Conservation (phyloP, 495 filamentous ascomycete species). For the Haplographium delicatum region DNA sequence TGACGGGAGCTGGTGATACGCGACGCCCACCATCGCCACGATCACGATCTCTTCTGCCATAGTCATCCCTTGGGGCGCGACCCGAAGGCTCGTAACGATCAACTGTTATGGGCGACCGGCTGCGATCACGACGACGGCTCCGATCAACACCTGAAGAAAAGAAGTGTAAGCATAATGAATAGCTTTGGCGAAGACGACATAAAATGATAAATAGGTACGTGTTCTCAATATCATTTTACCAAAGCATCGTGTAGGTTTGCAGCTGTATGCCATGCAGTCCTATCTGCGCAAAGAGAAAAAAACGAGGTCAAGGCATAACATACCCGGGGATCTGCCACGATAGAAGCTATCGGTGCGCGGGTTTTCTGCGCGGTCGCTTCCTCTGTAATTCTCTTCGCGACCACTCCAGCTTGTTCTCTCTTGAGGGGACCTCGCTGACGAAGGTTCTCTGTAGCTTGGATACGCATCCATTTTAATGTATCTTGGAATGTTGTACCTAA, state of each 20-base stretch:
- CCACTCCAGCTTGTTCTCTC: constrained; percentile 42
- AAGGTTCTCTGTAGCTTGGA: constrained; percentile 22
- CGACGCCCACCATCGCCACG: constrained; percentile 52
- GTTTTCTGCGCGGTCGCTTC: constrained; percentile 36
- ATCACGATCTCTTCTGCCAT: constrained; percentile 59
- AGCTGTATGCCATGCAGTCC: neutral
- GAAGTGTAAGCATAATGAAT: constrained; percentile 12
- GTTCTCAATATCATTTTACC: neutral
- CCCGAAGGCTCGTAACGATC: constrained; percentile 67
- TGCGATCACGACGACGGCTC: constrained; percentile 50
- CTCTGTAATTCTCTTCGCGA: constrained; percentile 40
- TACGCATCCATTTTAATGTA: constrained; percentile 28
- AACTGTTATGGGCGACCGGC: constrained; percentile 65
- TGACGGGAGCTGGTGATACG: constrained; percentile 55
- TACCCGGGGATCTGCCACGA: constrained; percentile 52
- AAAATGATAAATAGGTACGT: neutral
- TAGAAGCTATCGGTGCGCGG: constrained; percentile 43
- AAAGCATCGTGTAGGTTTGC: neutral
- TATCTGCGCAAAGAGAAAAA: neutral
- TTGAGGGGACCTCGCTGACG: constrained; percentile 42
- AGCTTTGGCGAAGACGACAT: neutral
- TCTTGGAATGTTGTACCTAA: too few relatives aligned
- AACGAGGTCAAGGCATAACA: constrained; percentile 25
- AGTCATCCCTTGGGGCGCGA: constrained; percentile 56
- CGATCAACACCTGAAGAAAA: constrained; percentile 18